phyloP scores from a whole-genome alignment of 2,329 filamentous ascomycete species.

The Neonectria punicea region DNA sequence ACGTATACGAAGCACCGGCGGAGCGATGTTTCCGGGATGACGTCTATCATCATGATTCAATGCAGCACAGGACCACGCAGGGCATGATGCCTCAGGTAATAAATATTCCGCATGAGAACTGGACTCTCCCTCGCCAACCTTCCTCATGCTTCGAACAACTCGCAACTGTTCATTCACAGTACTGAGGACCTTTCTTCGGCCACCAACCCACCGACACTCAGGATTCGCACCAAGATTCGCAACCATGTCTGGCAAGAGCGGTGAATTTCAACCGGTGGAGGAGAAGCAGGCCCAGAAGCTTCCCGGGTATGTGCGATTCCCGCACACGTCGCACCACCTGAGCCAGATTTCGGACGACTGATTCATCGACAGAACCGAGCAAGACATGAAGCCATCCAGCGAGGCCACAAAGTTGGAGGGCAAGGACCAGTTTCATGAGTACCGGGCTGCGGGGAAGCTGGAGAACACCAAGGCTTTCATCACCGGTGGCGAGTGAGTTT shows the following conservation, averaged over 20 bases:
- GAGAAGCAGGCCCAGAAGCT: conserved; percentile 50
- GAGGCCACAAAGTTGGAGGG: conserved; percentile 55
- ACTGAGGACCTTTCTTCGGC: neutral
- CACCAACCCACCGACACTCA: neutral
- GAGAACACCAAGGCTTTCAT: conserved; percentile 62
- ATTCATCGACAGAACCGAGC: conserved; percentile 44
- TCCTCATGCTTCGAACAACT: neutral
- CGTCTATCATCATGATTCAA: neutral
- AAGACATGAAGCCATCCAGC: conserved; percentile 52
- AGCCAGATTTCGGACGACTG: neutral
- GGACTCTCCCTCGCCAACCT: neutral
- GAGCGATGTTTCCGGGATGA: conserved; percentile 1
- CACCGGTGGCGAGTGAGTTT: conserved; percentile 64
- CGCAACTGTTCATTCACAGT: neutral
- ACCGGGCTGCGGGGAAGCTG: conserved; percentile 59
- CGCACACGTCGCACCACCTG: neutral
- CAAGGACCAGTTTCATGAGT: conserved; percentile 50
- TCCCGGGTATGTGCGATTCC: conserved; percentile 46
- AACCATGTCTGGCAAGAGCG: conserved; percentile 40
- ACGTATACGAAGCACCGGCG: neutral
- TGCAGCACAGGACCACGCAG: no score
- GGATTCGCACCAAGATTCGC: neutral
- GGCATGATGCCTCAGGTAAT: no score
- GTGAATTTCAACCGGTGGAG: conserved; percentile 48
- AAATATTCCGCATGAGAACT: no score